These are phyloP conservation scores for Eruca vesicaria DNA, from an alignment of 441 rosid species.

Conservation along the genomic window DNA sequence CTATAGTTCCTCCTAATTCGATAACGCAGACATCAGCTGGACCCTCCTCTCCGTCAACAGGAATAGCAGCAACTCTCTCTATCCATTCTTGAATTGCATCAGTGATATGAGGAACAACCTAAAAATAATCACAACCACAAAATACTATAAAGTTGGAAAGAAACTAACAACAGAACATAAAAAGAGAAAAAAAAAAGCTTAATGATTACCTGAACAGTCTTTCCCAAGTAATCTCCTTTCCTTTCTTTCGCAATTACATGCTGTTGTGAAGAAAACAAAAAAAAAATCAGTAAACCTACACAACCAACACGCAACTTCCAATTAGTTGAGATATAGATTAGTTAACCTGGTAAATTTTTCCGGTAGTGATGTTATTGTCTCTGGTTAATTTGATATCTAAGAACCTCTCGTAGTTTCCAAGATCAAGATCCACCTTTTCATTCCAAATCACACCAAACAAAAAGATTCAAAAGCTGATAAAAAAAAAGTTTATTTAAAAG, in stretches of 20 bases:
- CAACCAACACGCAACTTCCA: conserved; percentile 11
- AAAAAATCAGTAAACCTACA: neutral
- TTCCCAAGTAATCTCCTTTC: conserved; percentile 93
- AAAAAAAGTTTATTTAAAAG: neutral
- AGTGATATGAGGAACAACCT: conserved; percentile 96
- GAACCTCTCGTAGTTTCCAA: conserved; percentile 96
- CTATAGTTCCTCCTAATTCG: conserved; percentile 97
- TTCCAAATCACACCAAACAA: neutral
- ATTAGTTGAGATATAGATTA: conserved; percentile 28
- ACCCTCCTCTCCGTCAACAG: conserved; percentile 78
- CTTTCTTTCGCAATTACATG: conserved; percentile 87
- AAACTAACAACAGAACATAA: conserved; percentile 8
- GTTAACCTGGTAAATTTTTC: conserved; percentile 84
- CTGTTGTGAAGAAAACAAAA: conserved; percentile 44
- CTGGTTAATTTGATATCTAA: conserved; percentile 77
- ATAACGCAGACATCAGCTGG: conserved; percentile 93
- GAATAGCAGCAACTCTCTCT: conserved; percentile 69
- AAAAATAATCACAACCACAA: conserved; percentile 16
- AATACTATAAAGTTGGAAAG: neutral
- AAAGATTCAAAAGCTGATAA: neutral
- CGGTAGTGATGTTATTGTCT: conserved; percentile 89
- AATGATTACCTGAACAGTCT: conserved; percentile 79
- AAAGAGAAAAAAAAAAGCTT: neutral
- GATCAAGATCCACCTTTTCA: conserved; percentile 95
- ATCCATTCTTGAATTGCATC: conserved; percentile 98